Evolutionary conservation across 768 basidiomycete species (phyloP).

Genomic region (Termitomyces sp.): DNA sequence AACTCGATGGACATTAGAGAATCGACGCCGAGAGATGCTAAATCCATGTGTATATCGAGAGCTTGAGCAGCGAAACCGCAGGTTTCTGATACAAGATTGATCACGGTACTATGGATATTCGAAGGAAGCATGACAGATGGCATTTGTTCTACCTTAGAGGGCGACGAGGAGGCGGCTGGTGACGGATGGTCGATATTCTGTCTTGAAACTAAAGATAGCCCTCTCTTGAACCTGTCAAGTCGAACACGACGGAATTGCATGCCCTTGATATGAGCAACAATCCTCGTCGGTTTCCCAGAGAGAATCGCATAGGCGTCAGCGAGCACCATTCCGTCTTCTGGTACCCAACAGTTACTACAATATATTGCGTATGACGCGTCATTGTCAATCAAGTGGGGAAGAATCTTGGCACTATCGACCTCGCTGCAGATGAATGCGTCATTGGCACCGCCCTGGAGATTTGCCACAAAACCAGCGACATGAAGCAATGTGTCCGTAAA

Average conservation of each 20-base stretch:
- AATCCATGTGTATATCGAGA: conserved; percentile 32
- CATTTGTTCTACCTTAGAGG: background rate
- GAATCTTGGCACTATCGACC: conserved; percentile 41
- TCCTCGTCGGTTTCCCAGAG: conserved; percentile 24
- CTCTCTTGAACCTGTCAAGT: conserved; percentile 42
- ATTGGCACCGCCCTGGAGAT: conserved; percentile 42
- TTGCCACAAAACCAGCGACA: conserved; percentile 65
- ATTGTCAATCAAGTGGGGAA: conserved; percentile 38
- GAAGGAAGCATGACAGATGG: background rate
- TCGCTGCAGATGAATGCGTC: conserved; percentile 63
- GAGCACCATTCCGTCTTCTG: conserved; percentile 39
- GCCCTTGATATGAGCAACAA: conserved; percentile 54
- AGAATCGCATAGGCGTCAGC: conserved; percentile 50
- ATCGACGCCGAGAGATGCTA: conserved; percentile 56
- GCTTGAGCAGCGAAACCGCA: conserved; percentile 33
- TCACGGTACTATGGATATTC: conserved; percentile 22
- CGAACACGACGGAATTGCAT: conserved; percentile 57
- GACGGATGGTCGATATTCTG: background rate
- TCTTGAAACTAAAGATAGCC: conserved; percentile 33
- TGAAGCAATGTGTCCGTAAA: conserved; percentile 69
- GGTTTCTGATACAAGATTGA: conserved; percentile 33
- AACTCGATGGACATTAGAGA: conserved; percentile 63
- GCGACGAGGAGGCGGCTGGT: background rate
- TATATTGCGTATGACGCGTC: conserved; percentile 44
- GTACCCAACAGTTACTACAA: conserved; percentile 39